phyloP scores from a whole-genome alignment of 495 filamentous ascomycete genomes.

The Penicillium taxi region DNA sequence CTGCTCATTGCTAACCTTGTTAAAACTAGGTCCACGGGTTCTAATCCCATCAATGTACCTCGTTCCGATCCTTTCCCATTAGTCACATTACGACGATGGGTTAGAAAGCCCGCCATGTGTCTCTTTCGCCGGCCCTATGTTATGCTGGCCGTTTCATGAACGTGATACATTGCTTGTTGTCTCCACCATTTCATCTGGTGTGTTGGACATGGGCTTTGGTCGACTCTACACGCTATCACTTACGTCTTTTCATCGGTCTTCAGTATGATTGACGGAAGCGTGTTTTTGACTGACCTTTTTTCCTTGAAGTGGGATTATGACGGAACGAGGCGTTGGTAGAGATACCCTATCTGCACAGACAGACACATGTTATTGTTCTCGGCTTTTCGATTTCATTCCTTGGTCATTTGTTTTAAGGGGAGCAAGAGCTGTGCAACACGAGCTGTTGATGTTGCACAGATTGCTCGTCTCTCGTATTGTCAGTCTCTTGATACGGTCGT shows the following conservation, averaged over 20 bases:
- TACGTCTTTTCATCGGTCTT: conserved; percentile 9
- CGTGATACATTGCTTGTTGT: conserved; percentile 22
- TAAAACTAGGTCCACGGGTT: conserved; percentile 47
- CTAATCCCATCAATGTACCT: conserved; percentile 39
- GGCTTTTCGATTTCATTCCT: conserved; percentile 26
- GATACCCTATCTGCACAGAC: conserved; percentile 43
- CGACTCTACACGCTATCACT: conserved; percentile 24
- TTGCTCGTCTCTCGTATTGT: conserved; percentile 1
- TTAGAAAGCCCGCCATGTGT: conserved; percentile 27
- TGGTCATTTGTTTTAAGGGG: conserved; percentile 15
- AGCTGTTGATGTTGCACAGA: neutral
- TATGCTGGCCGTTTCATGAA: conserved; percentile 16
- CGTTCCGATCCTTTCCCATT: conserved; percentile 39
- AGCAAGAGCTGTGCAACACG: conserved; percentile 5
- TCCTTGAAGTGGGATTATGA: conserved; percentile 35
- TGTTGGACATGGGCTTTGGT: conserved; percentile 32
- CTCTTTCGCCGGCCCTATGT: conserved; percentile 21
- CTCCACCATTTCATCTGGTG: conserved; percentile 23
- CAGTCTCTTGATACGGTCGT: conserved; percentile 6
- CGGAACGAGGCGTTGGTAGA: conserved; percentile 45
- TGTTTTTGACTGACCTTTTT: conserved; percentile 24
- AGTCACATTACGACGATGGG: conserved; percentile 33
- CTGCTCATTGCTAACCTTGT: neutral
- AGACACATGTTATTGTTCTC: conserved; percentile 24
- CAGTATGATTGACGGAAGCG: conserved; percentile 18